These are phyloP conservation scores for Trametes versicolor DNA, from an alignment of 1,284 basidiomycete species.

Conservation along the genomic window DNA sequence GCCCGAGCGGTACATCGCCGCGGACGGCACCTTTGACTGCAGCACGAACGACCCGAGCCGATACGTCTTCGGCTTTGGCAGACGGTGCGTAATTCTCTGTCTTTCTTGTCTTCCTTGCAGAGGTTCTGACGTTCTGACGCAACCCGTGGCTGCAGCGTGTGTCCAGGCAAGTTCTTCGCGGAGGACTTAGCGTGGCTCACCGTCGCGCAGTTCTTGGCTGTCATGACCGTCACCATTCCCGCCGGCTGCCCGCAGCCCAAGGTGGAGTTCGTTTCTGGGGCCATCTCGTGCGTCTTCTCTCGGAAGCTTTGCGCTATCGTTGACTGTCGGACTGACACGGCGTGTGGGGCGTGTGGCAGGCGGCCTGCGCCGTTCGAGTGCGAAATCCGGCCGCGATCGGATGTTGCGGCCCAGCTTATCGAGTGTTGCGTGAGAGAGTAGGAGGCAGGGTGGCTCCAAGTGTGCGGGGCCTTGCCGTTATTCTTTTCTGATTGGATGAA, in stretches of 20 bases:
- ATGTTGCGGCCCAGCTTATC: constrained; percentile 16
- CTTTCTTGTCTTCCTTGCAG: not conserved
- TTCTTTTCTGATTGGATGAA: not conserved
- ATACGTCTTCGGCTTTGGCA: constrained; percentile 25
- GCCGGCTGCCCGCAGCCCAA: constrained; percentile 8
- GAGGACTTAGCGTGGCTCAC: constrained; percentile 25
- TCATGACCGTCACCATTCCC: constrained; percentile 11
- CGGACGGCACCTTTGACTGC: constrained; percentile 25
- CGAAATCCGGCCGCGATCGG: constrained; percentile 18
- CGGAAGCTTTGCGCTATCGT: no score
- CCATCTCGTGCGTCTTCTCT: constrained; percentile 15
- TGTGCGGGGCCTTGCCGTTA: not conserved
- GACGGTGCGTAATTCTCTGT: constrained; percentile 16
- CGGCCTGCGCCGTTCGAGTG: constrained; percentile 18
- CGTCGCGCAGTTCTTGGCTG: constrained; percentile 24
- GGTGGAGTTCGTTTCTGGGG: constrained; percentile 18
- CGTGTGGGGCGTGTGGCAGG: constrained; percentile 2
- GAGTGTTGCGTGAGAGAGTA: constrained; percentile 8
- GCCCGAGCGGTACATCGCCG: constrained; percentile 33
- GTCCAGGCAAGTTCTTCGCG: constrained; percentile 18
- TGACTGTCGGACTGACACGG: no score
- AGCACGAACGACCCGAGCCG: constrained; percentile 26
- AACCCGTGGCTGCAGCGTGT: constrained; percentile 1
- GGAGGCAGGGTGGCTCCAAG: no score
- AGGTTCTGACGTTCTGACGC: not conserved